phyloP scores from a whole-genome alignment of 768 basidiomycete species.

The Asterophora parasitica region DNA sequence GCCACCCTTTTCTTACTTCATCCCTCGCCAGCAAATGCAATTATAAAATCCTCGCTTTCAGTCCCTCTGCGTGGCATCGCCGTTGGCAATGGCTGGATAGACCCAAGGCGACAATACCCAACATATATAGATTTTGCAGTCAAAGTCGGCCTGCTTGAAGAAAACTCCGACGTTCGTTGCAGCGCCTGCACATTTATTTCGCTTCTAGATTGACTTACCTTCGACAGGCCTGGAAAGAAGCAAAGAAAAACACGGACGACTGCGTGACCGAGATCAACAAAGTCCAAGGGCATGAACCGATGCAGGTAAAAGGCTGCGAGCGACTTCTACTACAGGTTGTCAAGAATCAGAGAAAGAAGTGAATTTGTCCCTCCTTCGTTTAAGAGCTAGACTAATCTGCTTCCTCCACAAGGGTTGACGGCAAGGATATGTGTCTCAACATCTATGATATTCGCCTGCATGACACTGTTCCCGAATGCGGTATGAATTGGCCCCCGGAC shows the following conservation, averaged over 20 bases:
- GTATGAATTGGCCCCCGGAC: conserved; percentile 97
- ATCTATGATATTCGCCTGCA: conserved; percentile 93
- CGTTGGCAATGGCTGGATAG: conserved; percentile 99
- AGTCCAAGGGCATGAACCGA: conserved; percentile 48
- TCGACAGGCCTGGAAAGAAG: conserved; percentile 53
- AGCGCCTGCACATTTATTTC: conserved; percentile 4
- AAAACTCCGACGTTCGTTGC: conserved; percentile 56
- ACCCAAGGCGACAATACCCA: conserved; percentile 82
- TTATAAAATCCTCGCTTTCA: conserved; percentile 56
- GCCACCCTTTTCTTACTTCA: conserved; percentile 1
- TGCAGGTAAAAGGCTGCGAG: conserved; percentile 56
- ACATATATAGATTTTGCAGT: conserved; percentile 84
- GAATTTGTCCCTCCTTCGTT: conserved; percentile 10
- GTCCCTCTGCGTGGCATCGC: conserved; percentile 74
- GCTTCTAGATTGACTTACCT: neutral
- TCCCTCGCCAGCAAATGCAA: conserved; percentile 59
- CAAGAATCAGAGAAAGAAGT: conserved; percentile 37
- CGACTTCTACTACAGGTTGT: conserved; percentile 44
- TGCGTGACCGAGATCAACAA: conserved; percentile 49
- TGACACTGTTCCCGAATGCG: conserved; percentile 83
- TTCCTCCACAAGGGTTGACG: conserved; percentile 50
- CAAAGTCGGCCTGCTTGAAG: conserved; percentile 72
- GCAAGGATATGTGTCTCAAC: conserved; percentile 77
- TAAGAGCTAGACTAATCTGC: neutral
- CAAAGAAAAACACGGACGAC: conserved; percentile 50